Evolutionary conservation across 2,329 filamentous ascomycete genomes (phyloP).

Genomic region (Sordariomycetes sp.): DNA sequence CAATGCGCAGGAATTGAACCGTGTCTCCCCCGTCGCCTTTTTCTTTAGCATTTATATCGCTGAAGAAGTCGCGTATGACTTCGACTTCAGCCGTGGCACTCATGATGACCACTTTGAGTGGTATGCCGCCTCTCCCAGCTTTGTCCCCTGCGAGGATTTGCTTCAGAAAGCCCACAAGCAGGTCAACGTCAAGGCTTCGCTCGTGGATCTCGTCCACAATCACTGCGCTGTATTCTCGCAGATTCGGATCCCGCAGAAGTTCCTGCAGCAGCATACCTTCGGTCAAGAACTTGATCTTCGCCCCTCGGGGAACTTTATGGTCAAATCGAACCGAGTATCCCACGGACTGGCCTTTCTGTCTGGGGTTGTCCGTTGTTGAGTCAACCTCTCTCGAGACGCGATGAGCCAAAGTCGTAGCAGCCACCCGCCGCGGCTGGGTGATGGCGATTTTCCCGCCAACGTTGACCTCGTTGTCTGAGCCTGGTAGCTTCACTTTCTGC

Average conservation of each 20-base stretch:
- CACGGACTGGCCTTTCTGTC: slow-evolving; percentile 43
- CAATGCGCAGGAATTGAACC: slow-evolving; percentile 52
- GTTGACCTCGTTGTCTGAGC: slow-evolving; percentile 28
- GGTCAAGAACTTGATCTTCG: slow-evolving; percentile 85
- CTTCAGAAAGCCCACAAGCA: slow-evolving; percentile 81
- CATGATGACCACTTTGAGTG: slow-evolving; percentile 89
- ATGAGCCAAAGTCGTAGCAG: slow-evolving; percentile 81
- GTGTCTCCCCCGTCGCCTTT: slow-evolving; percentile 8
- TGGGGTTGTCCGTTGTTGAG: slow-evolving; percentile 36
- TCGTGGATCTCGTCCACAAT: slow-evolving; percentile 97
- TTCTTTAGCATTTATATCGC: slow-evolving; percentile 13
- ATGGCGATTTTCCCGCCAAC: slow-evolving; percentile 82
- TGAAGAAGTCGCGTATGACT: slow-evolving; percentile 68
- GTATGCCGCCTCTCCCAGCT: slow-evolving; percentile 58
- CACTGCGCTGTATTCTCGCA: slow-evolving; percentile 80
- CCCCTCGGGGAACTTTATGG: slow-evolving; percentile 70
- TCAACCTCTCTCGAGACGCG: slow-evolving; percentile 74
- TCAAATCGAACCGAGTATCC: slow-evolving; percentile 96
- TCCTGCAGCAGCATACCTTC: slow-evolving; percentile 96
- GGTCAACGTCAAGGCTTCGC: slow-evolving; percentile 85
- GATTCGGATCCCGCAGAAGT: slow-evolving; percentile 72
- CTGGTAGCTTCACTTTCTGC: slow-evolving; percentile 39
- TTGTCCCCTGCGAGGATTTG: slow-evolving; percentile 58
- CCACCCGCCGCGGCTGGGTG: slow-evolving; percentile 88
- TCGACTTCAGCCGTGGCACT: slow-evolving; percentile 91